Conservation (phyloP, 345 rosid species). For the Rhodamnia argentea region DNA sequence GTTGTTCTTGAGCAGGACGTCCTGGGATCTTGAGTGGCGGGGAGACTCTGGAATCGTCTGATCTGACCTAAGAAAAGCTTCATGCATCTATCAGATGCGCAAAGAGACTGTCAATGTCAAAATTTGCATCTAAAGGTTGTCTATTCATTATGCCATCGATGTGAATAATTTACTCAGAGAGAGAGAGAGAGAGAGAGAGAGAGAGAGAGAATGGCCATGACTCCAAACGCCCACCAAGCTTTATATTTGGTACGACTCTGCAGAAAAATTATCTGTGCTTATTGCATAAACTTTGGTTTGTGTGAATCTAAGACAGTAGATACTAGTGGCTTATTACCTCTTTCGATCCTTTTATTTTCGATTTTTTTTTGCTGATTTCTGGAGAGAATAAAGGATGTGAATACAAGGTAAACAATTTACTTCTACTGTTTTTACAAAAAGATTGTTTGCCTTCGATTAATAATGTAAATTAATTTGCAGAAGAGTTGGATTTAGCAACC, state of each 20-base stretch:
- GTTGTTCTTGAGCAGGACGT: too few relatives aligned
- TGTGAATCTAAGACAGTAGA: not conserved
- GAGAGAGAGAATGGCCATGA: too few relatives aligned
- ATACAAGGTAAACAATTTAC: not conserved
- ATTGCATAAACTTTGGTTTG: not conserved
- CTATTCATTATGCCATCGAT: not conserved
- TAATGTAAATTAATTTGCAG: not conserved
- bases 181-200: too few relatives aligned
- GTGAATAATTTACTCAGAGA: not conserved
- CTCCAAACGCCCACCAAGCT: too few relatives aligned
- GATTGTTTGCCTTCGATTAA: not conserved
- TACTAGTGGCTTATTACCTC: not conserved
- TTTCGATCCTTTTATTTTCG: not conserved
- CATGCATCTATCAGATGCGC: too few relatives aligned
- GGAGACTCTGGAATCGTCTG: too few relatives aligned
- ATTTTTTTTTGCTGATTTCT: too few relatives aligned
- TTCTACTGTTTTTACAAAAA: rapidly evolving
- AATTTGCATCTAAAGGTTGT: not conserved
- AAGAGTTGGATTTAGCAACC: not conserved
- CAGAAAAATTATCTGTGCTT: not conserved
- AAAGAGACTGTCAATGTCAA: too few relatives aligned
- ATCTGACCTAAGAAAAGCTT: too few relatives aligned
- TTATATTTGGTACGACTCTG: not conserved
- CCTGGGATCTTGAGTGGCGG: too few relatives aligned
- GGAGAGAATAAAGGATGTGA: not conserved